Base-by-base conservation (phyloP, 2,329 filamentous ascomycete species). In the Graphilbum sp. region DNA sequence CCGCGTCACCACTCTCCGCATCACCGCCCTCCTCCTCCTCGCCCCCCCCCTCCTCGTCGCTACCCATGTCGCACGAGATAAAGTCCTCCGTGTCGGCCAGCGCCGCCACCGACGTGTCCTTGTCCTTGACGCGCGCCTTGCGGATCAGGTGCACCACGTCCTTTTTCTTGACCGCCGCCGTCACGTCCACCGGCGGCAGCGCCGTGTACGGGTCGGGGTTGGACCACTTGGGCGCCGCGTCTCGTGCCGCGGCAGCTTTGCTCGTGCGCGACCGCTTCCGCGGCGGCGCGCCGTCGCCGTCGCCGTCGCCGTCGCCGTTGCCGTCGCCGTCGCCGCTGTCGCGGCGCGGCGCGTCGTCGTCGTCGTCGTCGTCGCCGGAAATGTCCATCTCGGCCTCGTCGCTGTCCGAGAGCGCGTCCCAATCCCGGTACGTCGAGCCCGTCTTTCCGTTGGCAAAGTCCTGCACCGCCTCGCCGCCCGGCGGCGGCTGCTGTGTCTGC, bases 191-290 rank as follows among this genome's bases (percentile, higher is more conserved):
- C 7, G 85, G 86, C 9, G 88, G 88, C 10, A 94, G 64, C 2
- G 75, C 81, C 6, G 84, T 93, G 57, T 96, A 95, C 0, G 87
- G 86, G 54, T 96, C 88, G 4, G 88, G 87, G 49, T 96, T 96
- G 5, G 86, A 94, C 88, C 88, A 96, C 55, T 81, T 86, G 3
- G 86, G 85, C 5, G 54, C 57, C 9, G 32, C 24, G 3, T 25
- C 19, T 6, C 12, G 17, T 15, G 19, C 11, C 18, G 38, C 30
- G 10, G 24, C 27, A 13, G 33, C 23, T 32, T 40, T 35, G 13
- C 23, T 17, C 2, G 35, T 16, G 10, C 46, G 45, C 1, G 42
- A 36, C 3, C 44, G 46, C 27, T 49, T 49, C 29, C 40, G 38
- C 5, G 39, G 42, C 34, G 43, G 41, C 12, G 32, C 33, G 18